Percentiles rank a stretch among this genome's conserved stretches.
Conservation (phyloP, 306 rosid genomes). For the Rosa multiflora region DNA sequence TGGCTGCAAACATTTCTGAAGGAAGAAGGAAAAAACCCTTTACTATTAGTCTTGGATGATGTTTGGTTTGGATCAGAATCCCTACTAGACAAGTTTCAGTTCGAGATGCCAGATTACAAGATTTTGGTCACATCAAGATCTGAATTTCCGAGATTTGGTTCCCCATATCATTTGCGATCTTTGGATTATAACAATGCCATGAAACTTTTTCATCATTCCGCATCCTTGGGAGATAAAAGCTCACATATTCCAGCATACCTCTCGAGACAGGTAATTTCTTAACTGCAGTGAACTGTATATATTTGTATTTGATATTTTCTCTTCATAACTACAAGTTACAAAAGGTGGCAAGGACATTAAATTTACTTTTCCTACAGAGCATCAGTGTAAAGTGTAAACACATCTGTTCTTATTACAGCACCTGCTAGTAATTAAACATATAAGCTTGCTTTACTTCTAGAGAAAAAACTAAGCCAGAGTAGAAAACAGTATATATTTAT, state of each 20-base stretch:
- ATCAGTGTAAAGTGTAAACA: neutral
- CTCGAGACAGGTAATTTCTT: slow-evolving; percentile 41
- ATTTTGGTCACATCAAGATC: slow-evolving; percentile 29
- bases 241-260: slow-evolving; percentile 25
- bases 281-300: slow-evolving; percentile 12
- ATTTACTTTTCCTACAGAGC: neutral
- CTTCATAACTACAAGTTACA: neutral
- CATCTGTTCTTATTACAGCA: neutral
- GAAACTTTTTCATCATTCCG: slow-evolving; percentile 35
- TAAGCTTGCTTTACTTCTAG: neutral
- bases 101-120: slow-evolving; percentile 39
- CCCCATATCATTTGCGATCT: slow-evolving; percentile 29
- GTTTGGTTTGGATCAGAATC: slow-evolving; percentile 45
- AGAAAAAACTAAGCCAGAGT: neutral
- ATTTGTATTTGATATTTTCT: neutral
- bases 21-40: slow-evolving; percentile 25
- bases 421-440: neutral
- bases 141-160: slow-evolving; percentile 31
- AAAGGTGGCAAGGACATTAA: neutral
- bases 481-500: neutral
- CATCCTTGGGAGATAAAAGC: slow-evolving; percentile 29
- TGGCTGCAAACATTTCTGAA: slow-evolving; percentile 41
- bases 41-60: slow-evolving; percentile 58
- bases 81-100: slow-evolving; percentile 43
- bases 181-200: slow-evolving; percentile 42